phyloP scores from a whole-genome alignment of 306 rosid genomes.

The Clitoria ternatea region DNA sequence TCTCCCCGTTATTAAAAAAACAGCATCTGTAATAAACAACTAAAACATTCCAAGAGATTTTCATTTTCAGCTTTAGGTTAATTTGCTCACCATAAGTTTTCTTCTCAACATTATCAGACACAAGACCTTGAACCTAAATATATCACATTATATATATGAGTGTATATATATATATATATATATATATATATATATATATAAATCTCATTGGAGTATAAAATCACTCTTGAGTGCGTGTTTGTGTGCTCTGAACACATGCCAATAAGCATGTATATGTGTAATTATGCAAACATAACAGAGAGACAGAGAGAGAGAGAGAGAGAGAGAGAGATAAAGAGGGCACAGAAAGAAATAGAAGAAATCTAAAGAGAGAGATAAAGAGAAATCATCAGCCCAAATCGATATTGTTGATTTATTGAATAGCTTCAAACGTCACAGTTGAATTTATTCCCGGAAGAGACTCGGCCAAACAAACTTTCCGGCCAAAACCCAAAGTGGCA shows the following conservation, averaged over 20 bases:
- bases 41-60: neutral
- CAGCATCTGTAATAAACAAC: too few relatives aligned
- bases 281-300: slow-evolving; percentile 26
- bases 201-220: slow-evolving; percentile 26
- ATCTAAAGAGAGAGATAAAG: neutral
- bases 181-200: too few relatives aligned
- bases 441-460: slow-evolving; percentile 48
- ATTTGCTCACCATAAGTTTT: slow-evolving; percentile 3
- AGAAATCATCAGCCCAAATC: slow-evolving; percentile 1
- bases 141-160: neutral
- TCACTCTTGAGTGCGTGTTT: slow-evolving; percentile 8
- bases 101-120: neutral
- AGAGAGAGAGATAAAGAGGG: neutral
- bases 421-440: slow-evolving; percentile 55
- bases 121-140: neutral
- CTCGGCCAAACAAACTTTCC: slow-evolving; percentile 71
- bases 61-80: too few relatives aligned
- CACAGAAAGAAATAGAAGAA: slow-evolving; percentile 22
- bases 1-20: too few relatives aligned
- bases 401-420: slow-evolving; percentile 31
- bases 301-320: neutral
- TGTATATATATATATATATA: too few relatives aligned
- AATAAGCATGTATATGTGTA: slow-evolving; percentile 28
- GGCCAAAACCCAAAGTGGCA: slow-evolving; percentile 47
- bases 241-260: slow-evolving; percentile 25